Conservation (phyloP, 257 asterid species). For the Jaltomata sinuosa region DNA sequence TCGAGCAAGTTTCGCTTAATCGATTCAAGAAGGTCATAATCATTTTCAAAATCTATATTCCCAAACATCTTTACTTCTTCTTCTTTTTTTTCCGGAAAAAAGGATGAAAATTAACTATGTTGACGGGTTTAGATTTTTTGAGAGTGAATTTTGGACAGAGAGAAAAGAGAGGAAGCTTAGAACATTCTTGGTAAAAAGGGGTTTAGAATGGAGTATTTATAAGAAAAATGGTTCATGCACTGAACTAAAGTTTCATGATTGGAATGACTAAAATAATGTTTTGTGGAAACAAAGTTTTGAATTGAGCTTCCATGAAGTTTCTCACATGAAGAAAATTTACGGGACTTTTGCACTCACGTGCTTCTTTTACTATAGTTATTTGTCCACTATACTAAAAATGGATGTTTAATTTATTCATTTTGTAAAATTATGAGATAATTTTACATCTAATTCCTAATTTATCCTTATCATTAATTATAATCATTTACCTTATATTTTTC, state of each 20-base stretch:
- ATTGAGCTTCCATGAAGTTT: neutral
- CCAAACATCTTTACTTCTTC: neutral
- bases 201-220: neutral
- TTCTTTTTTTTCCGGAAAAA: neutral
- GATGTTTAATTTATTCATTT: no score
- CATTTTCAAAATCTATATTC: conserved; percentile 13
- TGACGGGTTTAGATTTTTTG: neutral
- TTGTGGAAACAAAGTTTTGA: neutral
- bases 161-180: neutral
- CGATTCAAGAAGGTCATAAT: conserved; percentile 22
- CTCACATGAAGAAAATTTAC: neutral
- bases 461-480: no score
- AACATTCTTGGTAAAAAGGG: neutral
- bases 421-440: no score
- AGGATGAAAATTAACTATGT: neutral
- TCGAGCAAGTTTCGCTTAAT: conserved; percentile 18
- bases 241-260: neutral
- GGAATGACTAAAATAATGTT: neutral
- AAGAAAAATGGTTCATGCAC: neutral
- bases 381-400: no score
- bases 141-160: neutral
- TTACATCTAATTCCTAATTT: no score
- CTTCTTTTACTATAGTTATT: no score
- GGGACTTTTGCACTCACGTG: neutral
- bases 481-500: no score